Evolutionary conservation across 2,329 filamentous ascomycete genomes (phyloP).

Genomic region (Chalaropsis thielavioides): DNA sequence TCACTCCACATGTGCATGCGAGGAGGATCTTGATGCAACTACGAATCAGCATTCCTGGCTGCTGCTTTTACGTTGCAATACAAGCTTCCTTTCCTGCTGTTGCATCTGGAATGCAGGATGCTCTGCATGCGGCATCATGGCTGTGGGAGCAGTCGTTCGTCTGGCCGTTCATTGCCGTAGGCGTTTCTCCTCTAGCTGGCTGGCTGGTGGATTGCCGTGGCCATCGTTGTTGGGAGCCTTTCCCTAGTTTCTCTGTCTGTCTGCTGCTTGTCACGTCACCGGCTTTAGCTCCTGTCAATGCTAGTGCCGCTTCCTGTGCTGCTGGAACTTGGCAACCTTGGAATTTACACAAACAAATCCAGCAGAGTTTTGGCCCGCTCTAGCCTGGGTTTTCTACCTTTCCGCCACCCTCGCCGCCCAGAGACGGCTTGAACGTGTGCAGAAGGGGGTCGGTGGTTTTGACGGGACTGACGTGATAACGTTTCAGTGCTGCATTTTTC

Average conservation of each 20-base stretch:
- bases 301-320: neutral
- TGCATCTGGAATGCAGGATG: neutral
- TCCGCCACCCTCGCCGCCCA: too few species aligned
- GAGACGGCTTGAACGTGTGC: too few species aligned
- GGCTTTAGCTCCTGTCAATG: neutral
- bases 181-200: too few species aligned
- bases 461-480: neutral
- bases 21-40: neutral
- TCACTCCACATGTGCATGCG: neutral
- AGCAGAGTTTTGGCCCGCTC: too few species aligned
- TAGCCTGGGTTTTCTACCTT: too few species aligned
- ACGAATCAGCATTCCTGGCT: constrained; percentile 3
- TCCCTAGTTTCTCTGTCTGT: too few species aligned
- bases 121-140: neutral
- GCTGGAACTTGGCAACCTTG: neutral
- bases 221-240: too few species aligned
- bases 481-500: neutral
- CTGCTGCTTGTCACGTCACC: neutral
- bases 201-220: too few species aligned
- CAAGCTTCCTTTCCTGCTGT: neutral
- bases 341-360: neutral
- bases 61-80: neutral
- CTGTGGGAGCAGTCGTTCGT: neutral
- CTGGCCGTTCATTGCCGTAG: too few species aligned
- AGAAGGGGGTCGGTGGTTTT: too few species aligned